A percentile compares a stretch with the other conserved stretches of the same genome.
Conservation (phyloP, 225 moss, liverwort and hornwort genomes). For the Rhytidiadelphus loreus region DNA sequence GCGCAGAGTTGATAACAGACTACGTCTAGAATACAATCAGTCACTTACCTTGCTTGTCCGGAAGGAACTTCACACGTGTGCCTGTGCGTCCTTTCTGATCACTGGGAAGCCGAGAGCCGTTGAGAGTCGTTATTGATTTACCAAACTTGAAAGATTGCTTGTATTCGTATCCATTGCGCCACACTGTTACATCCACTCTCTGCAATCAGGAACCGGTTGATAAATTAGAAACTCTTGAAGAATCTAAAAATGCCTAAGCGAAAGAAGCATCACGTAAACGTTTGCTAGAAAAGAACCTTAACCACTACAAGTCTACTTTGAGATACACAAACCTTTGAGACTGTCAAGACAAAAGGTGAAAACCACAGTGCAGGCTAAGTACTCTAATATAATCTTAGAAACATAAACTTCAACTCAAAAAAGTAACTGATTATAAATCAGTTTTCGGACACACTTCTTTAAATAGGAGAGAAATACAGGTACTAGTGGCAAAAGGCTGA, state of each 20-base stretch:
- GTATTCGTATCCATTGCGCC: slow-evolving; percentile 75
- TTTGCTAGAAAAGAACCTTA: neutral
- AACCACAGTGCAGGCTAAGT: neutral
- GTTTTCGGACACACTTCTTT: neutral
- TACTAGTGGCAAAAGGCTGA: neutral
- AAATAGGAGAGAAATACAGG: neutral
- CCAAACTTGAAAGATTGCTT: slow-evolving; percentile 67
- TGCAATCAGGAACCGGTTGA: slow-evolving; percentile 15
- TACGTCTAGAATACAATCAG: neutral
- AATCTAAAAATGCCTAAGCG: neutral
- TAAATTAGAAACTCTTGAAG: neutral
- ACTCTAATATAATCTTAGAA: neutral
- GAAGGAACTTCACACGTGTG: slow-evolving; percentile 81
- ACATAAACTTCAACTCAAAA: neutral
- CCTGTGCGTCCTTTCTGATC: slow-evolving; percentile 61
- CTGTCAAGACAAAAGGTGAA: neutral
- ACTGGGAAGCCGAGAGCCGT: slow-evolving; percentile 22
- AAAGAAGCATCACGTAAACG: neutral
- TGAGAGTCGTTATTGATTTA: slow-evolving; percentile 60
- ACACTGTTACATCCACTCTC: slow-evolving; percentile 88
- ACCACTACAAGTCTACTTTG: neutral
- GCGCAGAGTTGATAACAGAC: neutral
- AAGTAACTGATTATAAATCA: neutral
- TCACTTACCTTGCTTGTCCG: slow-evolving; percentile 61
- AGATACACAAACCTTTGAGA: neutral